Evolutionary conservation across 805 yeast species (phyloP).

Genomic region (Spathaspora passalidarum): DNA sequence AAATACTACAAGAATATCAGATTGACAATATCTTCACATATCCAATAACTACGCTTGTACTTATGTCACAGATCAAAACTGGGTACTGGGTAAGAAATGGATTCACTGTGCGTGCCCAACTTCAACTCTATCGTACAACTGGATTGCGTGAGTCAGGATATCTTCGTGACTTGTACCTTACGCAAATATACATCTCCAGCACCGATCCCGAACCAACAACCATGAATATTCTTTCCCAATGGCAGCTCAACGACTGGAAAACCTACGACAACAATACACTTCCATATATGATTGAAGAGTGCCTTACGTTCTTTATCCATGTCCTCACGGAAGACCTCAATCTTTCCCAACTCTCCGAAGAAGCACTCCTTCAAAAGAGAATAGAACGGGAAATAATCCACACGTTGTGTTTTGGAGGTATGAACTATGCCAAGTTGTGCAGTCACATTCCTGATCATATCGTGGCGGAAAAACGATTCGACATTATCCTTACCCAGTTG

Average conservation of each 20-base stretch:
- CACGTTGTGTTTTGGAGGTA: constrained; percentile 70
- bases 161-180: constrained; percentile 69
- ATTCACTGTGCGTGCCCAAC: constrained; percentile 70
- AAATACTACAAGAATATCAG: not conserved
- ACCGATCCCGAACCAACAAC: constrained; percentile 54
- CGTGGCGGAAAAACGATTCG: constrained; percentile 71
- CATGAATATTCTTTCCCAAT: constrained; percentile 59
- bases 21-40: constrained; percentile 53
- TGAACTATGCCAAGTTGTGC: constrained; percentile 68
- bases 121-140: constrained; percentile 72
- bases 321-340: constrained; percentile 65
- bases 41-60: constrained; percentile 72
- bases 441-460: constrained; percentile 74
- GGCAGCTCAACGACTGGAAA: constrained; percentile 53
- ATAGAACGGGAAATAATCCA: constrained; percentile 77
- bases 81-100: constrained; percentile 98
- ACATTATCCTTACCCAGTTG: constrained; percentile 35
- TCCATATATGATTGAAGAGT: constrained; percentile 75
- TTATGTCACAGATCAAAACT: constrained; percentile 78
- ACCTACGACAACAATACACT: constrained; percentile 46
- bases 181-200: constrained; percentile 58
- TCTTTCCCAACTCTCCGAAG: constrained; percentile 47
- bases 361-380: constrained; percentile 47
- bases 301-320: constrained; percentile 63
- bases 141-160: constrained; percentile 82